A percentile compares a stretch with the other conserved stretches of the same genome.
Conservation (phyloP, 495 filamentous ascomycete genomes). For the Cercophora newfieldiana region DNA sequence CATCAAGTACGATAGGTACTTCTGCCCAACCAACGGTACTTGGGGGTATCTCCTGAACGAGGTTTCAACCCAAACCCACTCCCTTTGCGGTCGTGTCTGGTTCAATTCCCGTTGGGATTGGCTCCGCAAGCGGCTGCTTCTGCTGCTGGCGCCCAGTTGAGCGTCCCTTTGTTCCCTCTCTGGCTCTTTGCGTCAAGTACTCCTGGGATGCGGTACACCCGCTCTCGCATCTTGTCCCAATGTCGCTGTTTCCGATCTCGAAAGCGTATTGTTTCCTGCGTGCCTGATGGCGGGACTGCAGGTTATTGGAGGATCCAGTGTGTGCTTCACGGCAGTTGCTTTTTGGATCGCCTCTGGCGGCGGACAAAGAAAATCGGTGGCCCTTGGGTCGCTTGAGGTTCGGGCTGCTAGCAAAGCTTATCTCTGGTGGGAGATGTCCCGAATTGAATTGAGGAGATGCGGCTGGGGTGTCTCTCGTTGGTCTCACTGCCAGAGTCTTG, state of each 20-base stretch:
- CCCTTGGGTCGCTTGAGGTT: neutral
- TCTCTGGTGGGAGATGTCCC: neutral
- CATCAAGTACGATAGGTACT: slow-evolving; percentile 24
- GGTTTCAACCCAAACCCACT: slow-evolving; percentile 5
- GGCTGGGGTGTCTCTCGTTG: too few species aligned
- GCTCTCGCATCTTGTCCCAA: neutral
- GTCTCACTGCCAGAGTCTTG: too few species aligned
- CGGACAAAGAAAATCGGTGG: neutral
- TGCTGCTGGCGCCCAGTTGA: slow-evolving; percentile 4
- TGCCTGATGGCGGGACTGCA: neutral
- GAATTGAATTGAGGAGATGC: neutral
- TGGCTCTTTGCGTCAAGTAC: slow-evolving; percentile 1
- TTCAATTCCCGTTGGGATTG: slow-evolving; percentile 2
- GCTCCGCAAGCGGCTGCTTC: slow-evolving; percentile 5
- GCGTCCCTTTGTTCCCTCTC: neutral
- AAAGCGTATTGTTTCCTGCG: neutral
- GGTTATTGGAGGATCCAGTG: slow-evolving; percentile 3
- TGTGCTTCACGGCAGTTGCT: slow-evolving; percentile 18
- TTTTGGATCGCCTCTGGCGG: slow-evolving; percentile 13
- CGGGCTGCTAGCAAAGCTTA: slow-evolving; percentile 6
- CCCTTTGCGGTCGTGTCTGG: neutral
- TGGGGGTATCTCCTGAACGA: slow-evolving; percentile 10
- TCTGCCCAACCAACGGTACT: slow-evolving; percentile 29
- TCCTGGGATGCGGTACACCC: slow-evolving; percentile 6
- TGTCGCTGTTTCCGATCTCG: slow-evolving; percentile 14